Evolutionary conservation across 2,329 filamentous ascomycete genomes (phyloP).

Genomic region (Orbilia brochopaga): DNA sequence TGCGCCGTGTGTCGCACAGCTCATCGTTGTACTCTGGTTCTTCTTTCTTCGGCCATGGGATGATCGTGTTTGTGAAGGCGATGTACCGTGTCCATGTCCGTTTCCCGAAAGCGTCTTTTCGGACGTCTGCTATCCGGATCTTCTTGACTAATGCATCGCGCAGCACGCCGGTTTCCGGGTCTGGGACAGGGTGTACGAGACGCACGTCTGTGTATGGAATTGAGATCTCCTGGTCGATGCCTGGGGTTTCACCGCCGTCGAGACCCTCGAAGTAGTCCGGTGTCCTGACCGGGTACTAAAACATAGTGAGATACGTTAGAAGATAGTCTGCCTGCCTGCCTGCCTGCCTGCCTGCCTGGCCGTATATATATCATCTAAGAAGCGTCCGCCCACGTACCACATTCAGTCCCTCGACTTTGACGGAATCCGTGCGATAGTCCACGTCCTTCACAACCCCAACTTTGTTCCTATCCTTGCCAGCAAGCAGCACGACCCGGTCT

Average conservation of each 20-base stretch:
- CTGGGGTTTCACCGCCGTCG: slow-evolving; percentile 58
- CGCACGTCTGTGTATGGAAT: slow-evolving; percentile 75
- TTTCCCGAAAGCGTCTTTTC: slow-evolving; percentile 63
- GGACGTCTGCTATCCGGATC: slow-evolving; percentile 65
- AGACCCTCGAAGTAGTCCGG: slow-evolving; percentile 45
- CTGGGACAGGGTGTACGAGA: slow-evolving; percentile 76
- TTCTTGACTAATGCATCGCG: slow-evolving; percentile 80
- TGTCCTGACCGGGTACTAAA: slow-evolving; percentile 42
- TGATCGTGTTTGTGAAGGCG: slow-evolving; percentile 68
- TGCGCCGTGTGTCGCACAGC: slow-evolving; percentile 73
- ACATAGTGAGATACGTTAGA: not conserved
- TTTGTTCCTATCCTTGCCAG: slow-evolving; percentile 79
- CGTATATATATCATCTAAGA: not conserved
- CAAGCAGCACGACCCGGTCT: slow-evolving; percentile 81
- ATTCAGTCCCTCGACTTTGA: slow-evolving; percentile 69
- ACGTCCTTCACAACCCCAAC: slow-evolving; percentile 75
- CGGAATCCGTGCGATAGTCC: slow-evolving; percentile 62
- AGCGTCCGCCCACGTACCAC: slow-evolving; percentile 64
- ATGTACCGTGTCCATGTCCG: slow-evolving; percentile 66
- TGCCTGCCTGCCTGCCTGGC: too few relatives aligned
- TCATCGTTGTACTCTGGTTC: slow-evolving; percentile 64
- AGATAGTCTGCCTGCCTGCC: too few relatives aligned
- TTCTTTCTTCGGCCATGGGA: slow-evolving; percentile 74
- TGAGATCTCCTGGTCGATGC: slow-evolving; percentile 62
- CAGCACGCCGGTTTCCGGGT: slow-evolving; percentile 68